These are phyloP conservation scores for Dothideomycetes sp. DNA, from an alignment of 2,329 filamentous ascomycete species.

Conservation along the genomic window DNA sequence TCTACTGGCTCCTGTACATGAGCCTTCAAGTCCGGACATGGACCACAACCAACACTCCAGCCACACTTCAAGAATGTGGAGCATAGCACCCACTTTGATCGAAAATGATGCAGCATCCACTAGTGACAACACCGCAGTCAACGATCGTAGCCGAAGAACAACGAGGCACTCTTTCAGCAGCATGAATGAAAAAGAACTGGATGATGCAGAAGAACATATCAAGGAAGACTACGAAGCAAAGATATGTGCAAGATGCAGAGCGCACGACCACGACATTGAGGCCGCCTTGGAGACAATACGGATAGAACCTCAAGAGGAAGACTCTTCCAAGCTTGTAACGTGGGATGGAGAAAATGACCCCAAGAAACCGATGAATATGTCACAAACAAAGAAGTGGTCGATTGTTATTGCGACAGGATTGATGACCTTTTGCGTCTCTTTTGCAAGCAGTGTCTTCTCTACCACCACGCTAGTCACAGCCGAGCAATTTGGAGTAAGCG, in stretches of 20 bases:
- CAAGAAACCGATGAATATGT: constrained; percentile 14
- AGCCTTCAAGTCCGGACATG: neutral
- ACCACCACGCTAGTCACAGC: constrained; percentile 31
- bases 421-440: constrained; percentile 16
- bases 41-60: no score
- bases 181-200: constrained; percentile 5
- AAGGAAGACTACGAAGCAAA: constrained; percentile 2
- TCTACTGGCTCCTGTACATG: neutral
- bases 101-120: neutral
- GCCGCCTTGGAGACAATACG: constrained; percentile 2
- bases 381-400: constrained; percentile 13
- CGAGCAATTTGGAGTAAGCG: constrained; percentile 31
- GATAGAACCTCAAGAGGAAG: constrained; percentile 4
- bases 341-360: constrained; percentile 15
- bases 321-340: constrained; percentile 12
- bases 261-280: constrained; percentile 2
- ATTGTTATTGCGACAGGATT: constrained; percentile 14
- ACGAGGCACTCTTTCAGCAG: constrained; percentile 2
- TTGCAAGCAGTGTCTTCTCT: constrained; percentile 27
- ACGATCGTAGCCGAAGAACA: neutral
- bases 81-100: neutral
- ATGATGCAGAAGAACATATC: constrained; percentile 2
- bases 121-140: neutral
- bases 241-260: constrained; percentile 3
- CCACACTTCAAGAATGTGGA: neutral